Evolutionary conservation across 305 asterid genomes (phyloP), one percentile per base, ranked within the genome.

Genomic region (Nicotiana rustica): DNA sequence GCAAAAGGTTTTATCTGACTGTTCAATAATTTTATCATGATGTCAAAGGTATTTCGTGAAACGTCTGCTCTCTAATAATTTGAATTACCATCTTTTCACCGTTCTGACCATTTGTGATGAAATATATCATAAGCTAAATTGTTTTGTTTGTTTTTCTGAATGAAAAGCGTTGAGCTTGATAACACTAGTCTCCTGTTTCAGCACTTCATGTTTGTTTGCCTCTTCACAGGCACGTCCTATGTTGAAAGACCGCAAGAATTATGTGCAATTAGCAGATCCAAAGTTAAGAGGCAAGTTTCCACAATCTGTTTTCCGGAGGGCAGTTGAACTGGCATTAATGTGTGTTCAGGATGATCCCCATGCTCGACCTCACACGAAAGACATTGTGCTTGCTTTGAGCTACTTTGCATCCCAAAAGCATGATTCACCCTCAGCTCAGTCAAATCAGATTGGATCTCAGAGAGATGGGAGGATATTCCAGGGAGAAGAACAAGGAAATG

Each of bases 181-280:
- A 17, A 2, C 18, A 38, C 38, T 19, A 35, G 56, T 25, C 18
- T 66, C 64, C 61, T 25, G 10, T 64, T 12, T 10, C 59, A 18
- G 60, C 71, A 10, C 13, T 18, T 83, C 67, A 10, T 44, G 21
- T 56, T 21, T 68, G 35, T 59, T 68, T 80, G 71, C 71, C 75
- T 29, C 55, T 67, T 67, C 41, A 60, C 79, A 88, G 91, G 87
- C 85, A 62, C 83, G 82, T 12, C 84, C 88, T 44, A 52, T 82
- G 81, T 81, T 90, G 69, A 84, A 41, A 83, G 86, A 79, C 15
- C 44, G 82, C 71, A 31, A 62, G 78, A 78, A 65, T 35, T 66
- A 31, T 60, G 84, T 35, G 82, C 80, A 79, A 10, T 76, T 88
- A 56, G 91, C 87, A 1, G 90, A 90, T 82, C 87, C 87, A 68